phyloP scores from a whole-genome alignment of 164 flowering plant species.

The Aristolochia contorta region DNA sequence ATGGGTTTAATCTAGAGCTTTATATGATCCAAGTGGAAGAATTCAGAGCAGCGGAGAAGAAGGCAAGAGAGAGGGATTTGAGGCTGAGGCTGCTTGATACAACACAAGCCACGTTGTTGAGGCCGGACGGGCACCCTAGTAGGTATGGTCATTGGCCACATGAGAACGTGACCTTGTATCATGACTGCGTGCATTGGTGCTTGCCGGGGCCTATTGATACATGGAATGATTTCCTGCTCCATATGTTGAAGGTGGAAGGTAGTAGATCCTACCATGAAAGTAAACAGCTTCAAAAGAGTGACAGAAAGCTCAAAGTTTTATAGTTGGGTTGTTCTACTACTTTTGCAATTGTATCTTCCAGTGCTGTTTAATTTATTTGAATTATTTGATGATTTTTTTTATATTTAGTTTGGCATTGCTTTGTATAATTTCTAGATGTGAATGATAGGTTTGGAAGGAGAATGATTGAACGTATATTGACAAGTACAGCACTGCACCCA shows the following conservation, averaged over 20 bases:
- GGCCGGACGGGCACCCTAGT: conserved; percentile 43
- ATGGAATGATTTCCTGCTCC: conserved; percentile 32
- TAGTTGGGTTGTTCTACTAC: neutral
- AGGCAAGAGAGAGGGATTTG: conserved; percentile 19
- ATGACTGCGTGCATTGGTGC: conserved; percentile 43
- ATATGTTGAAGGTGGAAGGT: conserved; percentile 26
- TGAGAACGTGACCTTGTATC: conserved; percentile 18
- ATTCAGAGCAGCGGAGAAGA: conserved; percentile 20
- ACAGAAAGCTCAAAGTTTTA: neutral
- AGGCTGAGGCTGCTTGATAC: conserved; percentile 27
- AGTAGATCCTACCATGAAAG: neutral
- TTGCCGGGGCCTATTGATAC: conserved; percentile 36
- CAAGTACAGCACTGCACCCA: too few relatives aligned
- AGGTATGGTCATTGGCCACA: conserved; percentile 23
- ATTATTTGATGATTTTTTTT: neutral
- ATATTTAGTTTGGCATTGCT: too few relatives aligned
- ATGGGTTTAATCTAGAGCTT: conserved; percentile 16
- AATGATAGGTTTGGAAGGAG: neutral
- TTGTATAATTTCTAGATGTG: neutral
- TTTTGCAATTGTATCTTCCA: neutral
- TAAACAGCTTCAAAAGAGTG: neutral
- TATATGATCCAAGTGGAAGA: conserved; percentile 31
- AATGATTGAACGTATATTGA: neutral
- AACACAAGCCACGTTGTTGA: conserved; percentile 21
- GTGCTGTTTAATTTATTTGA: neutral